These are phyloP conservation scores for Scenedesmus sp. DNA, from an alignment of 163 green algal species.

Conservation along the genomic window DNA sequence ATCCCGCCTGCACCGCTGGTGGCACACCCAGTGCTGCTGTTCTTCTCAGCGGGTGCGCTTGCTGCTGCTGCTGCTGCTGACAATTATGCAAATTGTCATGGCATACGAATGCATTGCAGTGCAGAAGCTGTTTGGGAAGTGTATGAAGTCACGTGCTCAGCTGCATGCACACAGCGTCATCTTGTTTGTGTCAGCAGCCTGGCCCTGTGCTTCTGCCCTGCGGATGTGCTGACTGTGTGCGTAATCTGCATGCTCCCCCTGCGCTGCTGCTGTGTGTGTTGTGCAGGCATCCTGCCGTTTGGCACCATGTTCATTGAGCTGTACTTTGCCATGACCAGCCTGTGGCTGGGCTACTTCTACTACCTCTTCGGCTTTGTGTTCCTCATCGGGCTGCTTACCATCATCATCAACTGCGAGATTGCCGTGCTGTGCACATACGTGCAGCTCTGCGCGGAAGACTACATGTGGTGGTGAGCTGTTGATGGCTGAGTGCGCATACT, in stretches of 20 bases:
- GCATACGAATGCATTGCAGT: no score
- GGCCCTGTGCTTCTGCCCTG: no score
- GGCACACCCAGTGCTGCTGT: slow-evolving; percentile 86
- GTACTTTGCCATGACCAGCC: slow-evolving; percentile 96
- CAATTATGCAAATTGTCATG: no score
- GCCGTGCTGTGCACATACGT: slow-evolving; percentile 93
- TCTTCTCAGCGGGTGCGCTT: slow-evolving; percentile 73
- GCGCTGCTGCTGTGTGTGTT: slow-evolving; percentile 42
- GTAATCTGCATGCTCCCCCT: neutral
- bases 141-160: no score
- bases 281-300: slow-evolving; percentile 94
- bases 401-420: slow-evolving; percentile 96
- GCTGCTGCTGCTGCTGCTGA: neutral
- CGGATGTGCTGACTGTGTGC: no score
- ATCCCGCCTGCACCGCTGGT: slow-evolving; percentile 88
- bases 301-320: slow-evolving; percentile 98
- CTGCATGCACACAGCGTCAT: no score
- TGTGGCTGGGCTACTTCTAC: slow-evolving; percentile 98
- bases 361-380: slow-evolving; percentile 98
- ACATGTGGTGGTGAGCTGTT: slow-evolving; percentile 92
- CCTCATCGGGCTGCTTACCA: slow-evolving; percentile 89
- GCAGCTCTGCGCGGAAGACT: slow-evolving; percentile 98
- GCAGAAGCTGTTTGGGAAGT: no score
- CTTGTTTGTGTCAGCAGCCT: no score
- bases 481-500: neutral